Conservation (phyloP, 1,139 yeast species). For the Debaryomycetaceae sp. region DNA sequence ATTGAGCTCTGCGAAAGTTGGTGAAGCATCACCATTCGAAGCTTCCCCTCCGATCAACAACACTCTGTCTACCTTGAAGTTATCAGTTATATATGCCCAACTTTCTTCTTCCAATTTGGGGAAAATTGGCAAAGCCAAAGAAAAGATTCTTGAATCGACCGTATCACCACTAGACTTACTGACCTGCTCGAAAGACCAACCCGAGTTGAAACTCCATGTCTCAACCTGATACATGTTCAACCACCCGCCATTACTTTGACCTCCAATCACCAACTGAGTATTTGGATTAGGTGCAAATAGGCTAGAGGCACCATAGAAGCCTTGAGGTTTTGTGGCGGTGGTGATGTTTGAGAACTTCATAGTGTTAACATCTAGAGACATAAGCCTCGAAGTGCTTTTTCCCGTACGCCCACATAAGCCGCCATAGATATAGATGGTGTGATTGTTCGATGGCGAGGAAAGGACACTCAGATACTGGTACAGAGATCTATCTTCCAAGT, state of each 20-base stretch:
- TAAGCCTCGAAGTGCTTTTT: conserved; percentile 24
- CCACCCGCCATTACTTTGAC: conserved; percentile 40
- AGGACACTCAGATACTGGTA: conserved; percentile 31
- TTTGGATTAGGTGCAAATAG: conserved; percentile 39
- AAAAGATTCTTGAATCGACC: conserved; percentile 28
- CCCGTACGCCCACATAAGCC: conserved; percentile 24
- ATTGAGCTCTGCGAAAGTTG: conserved; percentile 22
- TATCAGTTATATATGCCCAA: conserved; percentile 14
- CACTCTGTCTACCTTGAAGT: conserved; percentile 23
- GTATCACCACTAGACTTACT: conserved; percentile 8
- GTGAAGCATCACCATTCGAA: conserved; percentile 14
- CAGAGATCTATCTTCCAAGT: conserved; percentile 26
- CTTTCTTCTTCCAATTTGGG: conserved; percentile 18
- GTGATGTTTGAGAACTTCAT: conserved; percentile 30
- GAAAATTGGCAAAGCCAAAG: conserved; percentile 37
- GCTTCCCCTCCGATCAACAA: conserved; percentile 38
- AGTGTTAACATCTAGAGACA: conserved; percentile 29
- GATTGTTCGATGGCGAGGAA: conserved; percentile 20
- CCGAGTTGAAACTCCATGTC: conserved; percentile 42
- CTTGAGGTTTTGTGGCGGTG: conserved; percentile 42
- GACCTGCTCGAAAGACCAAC: conserved; percentile 39
- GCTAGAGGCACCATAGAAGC: conserved; percentile 41
- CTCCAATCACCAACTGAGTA: conserved; percentile 40
- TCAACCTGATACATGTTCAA: conserved; percentile 45
- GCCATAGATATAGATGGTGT: conserved; percentile 37